phyloP scores from a whole-genome alignment of 495 filamentous ascomycete species.

The Hapsidospora chrysogenum region DNA sequence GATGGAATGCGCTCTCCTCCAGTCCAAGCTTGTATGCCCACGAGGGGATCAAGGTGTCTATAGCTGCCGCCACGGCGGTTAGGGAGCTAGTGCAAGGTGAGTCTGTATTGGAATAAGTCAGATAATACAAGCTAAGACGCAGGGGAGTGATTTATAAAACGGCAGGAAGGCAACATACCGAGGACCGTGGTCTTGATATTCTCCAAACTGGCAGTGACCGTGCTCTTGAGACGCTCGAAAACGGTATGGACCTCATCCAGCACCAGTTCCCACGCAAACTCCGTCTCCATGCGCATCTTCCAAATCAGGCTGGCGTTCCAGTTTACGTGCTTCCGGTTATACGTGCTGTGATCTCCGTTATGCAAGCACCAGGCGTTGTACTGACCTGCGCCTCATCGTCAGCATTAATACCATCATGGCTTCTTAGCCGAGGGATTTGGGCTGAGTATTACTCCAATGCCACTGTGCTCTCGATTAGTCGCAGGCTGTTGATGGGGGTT shows the following conservation, averaged over 20 bases:
- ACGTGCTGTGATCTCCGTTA: constrained; percentile 6
- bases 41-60: background rate
- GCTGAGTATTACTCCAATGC: constrained; percentile 7
- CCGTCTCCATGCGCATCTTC: constrained; percentile 11
- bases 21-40: background rate
- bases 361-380: constrained; percentile 9
- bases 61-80: background rate
- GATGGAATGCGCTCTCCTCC: background rate
- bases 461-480: constrained; percentile 3
- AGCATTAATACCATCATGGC: background rate
- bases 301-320: constrained; percentile 12
- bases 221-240: constrained; percentile 4
- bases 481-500: background rate
- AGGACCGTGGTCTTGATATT: background rate
- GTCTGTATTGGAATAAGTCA: background rate
- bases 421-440: background rate
- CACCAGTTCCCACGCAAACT: constrained; percentile 8
- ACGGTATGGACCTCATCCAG: constrained; percentile 7
- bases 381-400: constrained; percentile 1
- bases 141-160: no score
- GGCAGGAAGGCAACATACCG: background rate
- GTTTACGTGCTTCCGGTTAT: constrained; percentile 5
- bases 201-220: background rate
- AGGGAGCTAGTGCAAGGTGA: background rate
- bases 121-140: background rate